Base-by-base conservation (phyloP, 2,329 filamentous ascomycete genomes). In the Aspergillus luchuensis region DNA sequence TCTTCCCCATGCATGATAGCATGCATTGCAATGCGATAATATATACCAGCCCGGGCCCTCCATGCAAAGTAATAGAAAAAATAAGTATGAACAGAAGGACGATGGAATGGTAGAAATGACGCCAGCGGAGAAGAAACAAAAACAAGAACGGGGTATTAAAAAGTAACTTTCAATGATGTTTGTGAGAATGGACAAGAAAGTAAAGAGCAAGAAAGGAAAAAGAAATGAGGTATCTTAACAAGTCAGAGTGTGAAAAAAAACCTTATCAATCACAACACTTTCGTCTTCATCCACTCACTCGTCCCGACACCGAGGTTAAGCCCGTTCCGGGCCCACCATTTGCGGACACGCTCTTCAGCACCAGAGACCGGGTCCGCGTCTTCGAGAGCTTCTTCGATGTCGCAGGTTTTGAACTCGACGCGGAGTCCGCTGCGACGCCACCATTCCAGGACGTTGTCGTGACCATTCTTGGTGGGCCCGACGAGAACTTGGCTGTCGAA, bases 391-490 rank as follows among this genome's bases (percentile, higher is more conserved):
- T 97, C 94, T 74, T 97, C 93, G 63, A 98, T 95, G 75, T 96
- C 92, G 75, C 92, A 97, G 1, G 92, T 96, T 75, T 94, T 93
- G 77, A 97, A 97, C 75, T 96, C 92, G 25, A 97, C 92, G 56
- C 86, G 84, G 67, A 93, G 83, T 0, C 88, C 87, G 38, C 78
- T 81, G 33, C 83, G 83, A 71, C 91, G 90, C 93, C 94, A 97
- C 94, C 94, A 97, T 73, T 97, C 91, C 7, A 98, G 80, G 21
- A 97, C 92, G 38, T 87, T 83, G 3, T 92, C 86, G 73, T 96
- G 90, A 5, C 92, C 91, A 72, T 94, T 91, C 69, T 92, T 91
- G 1, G 93, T 97, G 0, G 94, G 91, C 8, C 90, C 91, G 1
- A 96, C 90, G 0, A 97, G 84, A 1, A 95, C 90, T 69, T 94